Evolutionary conservation across 2,329 filamentous ascomycete species (phyloP).

Genomic region (Ophiostoma pallidulum): DNA sequence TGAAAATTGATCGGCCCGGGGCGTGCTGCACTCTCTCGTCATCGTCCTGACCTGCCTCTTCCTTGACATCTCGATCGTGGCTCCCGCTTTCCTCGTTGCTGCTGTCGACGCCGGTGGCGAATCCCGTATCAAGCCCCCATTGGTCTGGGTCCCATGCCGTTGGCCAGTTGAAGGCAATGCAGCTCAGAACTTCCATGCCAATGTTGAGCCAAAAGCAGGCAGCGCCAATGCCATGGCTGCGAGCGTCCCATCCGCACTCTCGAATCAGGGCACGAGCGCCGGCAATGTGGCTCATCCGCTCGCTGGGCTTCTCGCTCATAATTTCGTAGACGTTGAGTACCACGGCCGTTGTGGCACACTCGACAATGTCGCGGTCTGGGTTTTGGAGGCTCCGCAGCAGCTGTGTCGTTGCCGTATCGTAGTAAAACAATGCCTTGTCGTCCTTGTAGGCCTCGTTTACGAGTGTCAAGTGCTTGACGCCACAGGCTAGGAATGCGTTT

Average conservation of each 20-base stretch:
- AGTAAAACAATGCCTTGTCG: conserved; percentile 72
- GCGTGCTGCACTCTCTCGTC: background rate
- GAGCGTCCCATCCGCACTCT: conserved; percentile 81
- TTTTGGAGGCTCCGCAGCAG: conserved; percentile 71
- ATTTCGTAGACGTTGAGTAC: conserved; percentile 88
- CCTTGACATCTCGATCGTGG: background rate
- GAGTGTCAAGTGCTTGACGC: conserved; percentile 68
- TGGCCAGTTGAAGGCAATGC: conserved; percentile 78
- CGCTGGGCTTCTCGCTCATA: conserved; percentile 71
- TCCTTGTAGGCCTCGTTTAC: conserved; percentile 59
- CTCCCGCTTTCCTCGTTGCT: background rate
- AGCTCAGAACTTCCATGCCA: conserved; percentile 81
- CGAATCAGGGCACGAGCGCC: conserved; percentile 78
- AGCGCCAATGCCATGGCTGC: conserved; percentile 65
- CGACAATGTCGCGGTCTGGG: conserved; percentile 70
- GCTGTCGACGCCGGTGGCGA: conserved; percentile 25
- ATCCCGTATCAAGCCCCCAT: conserved; percentile 78
- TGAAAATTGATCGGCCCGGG: background rate
- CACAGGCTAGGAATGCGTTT: conserved; percentile 82
- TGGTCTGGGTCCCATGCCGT: conserved; percentile 83
- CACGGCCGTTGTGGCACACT: conserved; percentile 80
- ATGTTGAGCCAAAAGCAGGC: conserved; percentile 95
- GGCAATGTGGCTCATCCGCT: conserved; percentile 83
- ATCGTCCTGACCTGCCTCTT: background rate
- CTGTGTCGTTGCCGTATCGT: conserved; percentile 73